These are phyloP conservation scores for Colletotrichum gloeosporioides DNA, from an alignment of 2,329 filamentous ascomycete species.

Conservation along the genomic window DNA sequence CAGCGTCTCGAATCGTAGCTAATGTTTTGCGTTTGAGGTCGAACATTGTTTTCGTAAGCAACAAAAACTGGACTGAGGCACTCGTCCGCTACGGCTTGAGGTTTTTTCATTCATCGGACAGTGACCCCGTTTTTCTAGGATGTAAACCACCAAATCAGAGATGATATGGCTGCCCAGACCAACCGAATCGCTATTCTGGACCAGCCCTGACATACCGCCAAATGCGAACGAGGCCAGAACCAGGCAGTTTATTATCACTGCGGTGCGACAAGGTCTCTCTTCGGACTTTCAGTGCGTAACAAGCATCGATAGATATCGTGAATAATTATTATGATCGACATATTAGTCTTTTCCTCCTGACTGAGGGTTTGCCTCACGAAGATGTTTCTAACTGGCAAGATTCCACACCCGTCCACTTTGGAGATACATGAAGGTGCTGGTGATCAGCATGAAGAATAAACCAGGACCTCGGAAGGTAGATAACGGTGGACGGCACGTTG, in stretches of 20 bases:
- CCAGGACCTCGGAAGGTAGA: background rate
- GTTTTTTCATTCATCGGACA: background rate
- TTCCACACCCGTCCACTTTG: background rate
- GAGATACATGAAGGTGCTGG: background rate
- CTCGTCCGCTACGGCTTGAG: background rate
- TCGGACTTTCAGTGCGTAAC: background rate
- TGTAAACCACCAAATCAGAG: background rate
- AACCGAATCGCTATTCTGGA: background rate
- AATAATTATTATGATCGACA: background rate
- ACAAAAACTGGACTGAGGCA: background rate
- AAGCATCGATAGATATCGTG: background rate
- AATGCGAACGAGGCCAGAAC: background rate
- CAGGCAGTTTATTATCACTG: background rate
- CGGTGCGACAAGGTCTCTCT: background rate
- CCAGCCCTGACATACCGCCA: background rate
- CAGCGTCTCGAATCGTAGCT: background rate
- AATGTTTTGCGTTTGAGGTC: background rate
- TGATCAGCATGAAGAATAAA: background rate
- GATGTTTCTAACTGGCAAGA: background rate
- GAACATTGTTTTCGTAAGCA: background rate
- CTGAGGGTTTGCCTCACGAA: background rate
- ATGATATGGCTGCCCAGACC: background rate
- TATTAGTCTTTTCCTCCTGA: background rate
- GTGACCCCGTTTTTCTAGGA: background rate
- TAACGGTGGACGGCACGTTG: background rate